Base-by-base conservation (phyloP, 1,284 basidiomycete species). In the Rhodotorula sp. region DNA sequence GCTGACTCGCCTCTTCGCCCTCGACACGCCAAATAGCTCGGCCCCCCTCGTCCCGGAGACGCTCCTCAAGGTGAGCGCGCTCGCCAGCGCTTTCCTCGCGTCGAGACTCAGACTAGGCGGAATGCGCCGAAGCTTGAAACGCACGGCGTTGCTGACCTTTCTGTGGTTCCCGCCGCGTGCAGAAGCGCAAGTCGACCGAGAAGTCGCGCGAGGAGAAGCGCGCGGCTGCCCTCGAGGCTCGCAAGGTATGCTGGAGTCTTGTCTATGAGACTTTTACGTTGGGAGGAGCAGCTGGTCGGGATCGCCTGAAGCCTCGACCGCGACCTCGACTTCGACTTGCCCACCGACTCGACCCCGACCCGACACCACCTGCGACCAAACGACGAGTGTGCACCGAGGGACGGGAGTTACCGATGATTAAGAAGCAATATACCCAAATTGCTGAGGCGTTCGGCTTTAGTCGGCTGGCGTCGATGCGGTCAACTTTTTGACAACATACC, bases 181-280 rank as follows among this genome's bases (percentile, higher is more conserved):
- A 76, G 88, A 99, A 98, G 88, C 89, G 97, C 85, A 96, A 97
- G 87, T 90, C 94, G 85, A 97, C 91, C 82, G 93, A 95, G 86
- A 97, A 97, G 88, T 91, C 91, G 77, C 89, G 94, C 80, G 94
- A 97, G 87, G 95, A 97, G 84, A 93, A 92, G 82, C 86, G 95
- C 80, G 88, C 87, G 78, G 91, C 92, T 77, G 91, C 92, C 51
- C 83, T 86, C 65, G 91, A 91, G 81, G 91, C 92, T 80, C 91
- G 91, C 83, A 98, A 97, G 91, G 96, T 98, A 18, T 15, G 3
- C 4, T 52, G 14, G n/a, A 26, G 34, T 34, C 34, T 34, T 34
- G 8, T 34, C 6, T 34, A 5, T 34, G 34, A 34, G 34, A 5
- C 34, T 34, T 34, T 34, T 34, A 34, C 34, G 34, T 34, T 34